A percentile compares a stretch with the other conserved stretches of the same genome.
phyloP scores from a whole-genome alignment of 495 filamentous ascomycete species.

The Penicillium longicatenatum region DNA sequence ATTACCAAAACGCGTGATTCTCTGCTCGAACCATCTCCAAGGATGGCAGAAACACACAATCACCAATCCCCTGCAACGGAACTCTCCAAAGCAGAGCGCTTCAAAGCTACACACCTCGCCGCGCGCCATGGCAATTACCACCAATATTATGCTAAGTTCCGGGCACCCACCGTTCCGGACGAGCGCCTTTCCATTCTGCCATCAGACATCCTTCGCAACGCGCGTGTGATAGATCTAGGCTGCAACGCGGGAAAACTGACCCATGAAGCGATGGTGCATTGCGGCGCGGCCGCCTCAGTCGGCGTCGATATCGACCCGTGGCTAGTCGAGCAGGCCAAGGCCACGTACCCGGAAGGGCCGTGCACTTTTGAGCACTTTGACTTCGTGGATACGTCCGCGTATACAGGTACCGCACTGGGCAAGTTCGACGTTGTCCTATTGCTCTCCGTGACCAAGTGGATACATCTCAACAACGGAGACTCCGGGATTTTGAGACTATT shows the following conservation, averaged over 20 bases:
- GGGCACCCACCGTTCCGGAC: slow-evolving; percentile 29
- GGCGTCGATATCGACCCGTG: slow-evolving; percentile 35
- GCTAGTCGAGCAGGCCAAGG: slow-evolving; percentile 33
- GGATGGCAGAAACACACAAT: slow-evolving; percentile 26
- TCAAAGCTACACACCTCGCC: slow-evolving; percentile 35
- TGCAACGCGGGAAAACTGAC: slow-evolving; percentile 34
- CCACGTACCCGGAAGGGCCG: slow-evolving; percentile 28
- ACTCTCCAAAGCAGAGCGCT: slow-evolving; percentile 32
- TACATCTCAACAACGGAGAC: slow-evolving; percentile 35
- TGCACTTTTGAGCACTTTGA: slow-evolving; percentile 36
- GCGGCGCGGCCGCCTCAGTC: slow-evolving; percentile 27
- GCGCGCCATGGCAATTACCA: slow-evolving; percentile 36
- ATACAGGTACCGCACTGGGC: slow-evolving; percentile 39
- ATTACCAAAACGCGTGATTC: slow-evolving; percentile 11
- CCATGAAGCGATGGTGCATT: slow-evolving; percentile 29
- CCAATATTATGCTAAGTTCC: slow-evolving; percentile 35
- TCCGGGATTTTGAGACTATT: slow-evolving; percentile 29
- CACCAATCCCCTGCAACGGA: slow-evolving; percentile 22
- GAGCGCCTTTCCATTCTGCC: slow-evolving; percentile 33
- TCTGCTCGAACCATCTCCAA: slow-evolving; percentile 19
- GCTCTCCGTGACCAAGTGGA: slow-evolving; percentile 33
- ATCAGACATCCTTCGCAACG: slow-evolving; percentile 29
- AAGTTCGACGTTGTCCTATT: slow-evolving; percentile 33
- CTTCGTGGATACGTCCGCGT: slow-evolving; percentile 58
- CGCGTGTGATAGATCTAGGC: slow-evolving; percentile 32